Percentiles rank a stretch among this genome's conserved stretches.
Conservation (phyloP, 2,329 filamentous ascomycete genomes). For the Hirsutella minnesotensis region DNA sequence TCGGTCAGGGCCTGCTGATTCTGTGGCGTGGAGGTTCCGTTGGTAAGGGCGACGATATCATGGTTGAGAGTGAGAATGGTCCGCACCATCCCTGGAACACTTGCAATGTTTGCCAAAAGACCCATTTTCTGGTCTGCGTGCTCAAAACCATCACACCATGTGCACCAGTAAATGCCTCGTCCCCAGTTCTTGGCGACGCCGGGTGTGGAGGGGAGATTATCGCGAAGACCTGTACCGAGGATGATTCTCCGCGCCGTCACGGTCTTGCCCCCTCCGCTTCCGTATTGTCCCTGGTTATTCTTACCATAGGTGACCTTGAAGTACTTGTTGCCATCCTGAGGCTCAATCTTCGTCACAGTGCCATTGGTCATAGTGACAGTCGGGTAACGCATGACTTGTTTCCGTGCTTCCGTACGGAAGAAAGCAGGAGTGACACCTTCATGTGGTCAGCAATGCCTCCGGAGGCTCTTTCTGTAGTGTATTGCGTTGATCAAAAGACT, state of each 20-base stretch:
- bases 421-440: constrained; percentile 37
- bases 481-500: constrained; percentile 2
- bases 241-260: constrained; percentile 41
- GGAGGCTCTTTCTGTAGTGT: background rate
- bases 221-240: constrained; percentile 43
- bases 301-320: constrained; percentile 25
- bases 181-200: constrained; percentile 44
- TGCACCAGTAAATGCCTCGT: constrained; percentile 50
- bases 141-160: constrained; percentile 53
- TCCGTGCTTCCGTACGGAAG: constrained; percentile 40
- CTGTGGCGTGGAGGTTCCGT: constrained; percentile 41
- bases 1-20: constrained; percentile 24
- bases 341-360: constrained; percentile 33
- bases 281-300: background rate
- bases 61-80: constrained; percentile 43
- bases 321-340: constrained; percentile 24
- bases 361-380: constrained; percentile 38
- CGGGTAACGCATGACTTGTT: constrained; percentile 38
- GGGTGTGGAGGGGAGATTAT: constrained; percentile 41
- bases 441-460: background rate
- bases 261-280: constrained; percentile 8
- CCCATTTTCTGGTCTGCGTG: constrained; percentile 47
- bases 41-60: constrained; percentile 45
- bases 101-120: constrained; percentile 32
- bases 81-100: constrained; percentile 31